phyloP scores from a whole-genome alignment of 2,329 filamentous ascomycete genomes.

The Camillea tinctor region DNA sequence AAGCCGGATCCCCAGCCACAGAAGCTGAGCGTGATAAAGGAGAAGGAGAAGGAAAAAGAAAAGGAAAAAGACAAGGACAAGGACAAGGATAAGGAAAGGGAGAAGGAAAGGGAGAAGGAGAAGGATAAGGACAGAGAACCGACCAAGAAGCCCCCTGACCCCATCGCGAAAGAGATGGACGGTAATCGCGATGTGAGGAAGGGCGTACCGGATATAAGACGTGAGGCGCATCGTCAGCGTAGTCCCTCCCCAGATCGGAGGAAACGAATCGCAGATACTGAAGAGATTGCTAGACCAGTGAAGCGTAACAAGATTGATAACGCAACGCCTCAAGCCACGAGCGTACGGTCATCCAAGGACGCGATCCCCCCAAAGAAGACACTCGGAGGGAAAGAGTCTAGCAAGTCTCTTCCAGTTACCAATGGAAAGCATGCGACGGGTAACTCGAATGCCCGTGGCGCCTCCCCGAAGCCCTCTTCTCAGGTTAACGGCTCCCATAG shows the following conservation, averaged over 20 bases:
- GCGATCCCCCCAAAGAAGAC: constrained; percentile 14
- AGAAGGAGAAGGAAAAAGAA: constrained; percentile 4
- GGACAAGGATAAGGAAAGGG: constrained; percentile 4
- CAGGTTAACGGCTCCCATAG: constrained; percentile 44
- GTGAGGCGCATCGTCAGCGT: constrained; percentile 31
- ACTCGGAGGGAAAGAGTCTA: constrained; percentile 26
- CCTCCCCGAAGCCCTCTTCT: constrained; percentile 38
- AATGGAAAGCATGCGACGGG: constrained; percentile 27
- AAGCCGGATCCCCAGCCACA: constrained; percentile 22
- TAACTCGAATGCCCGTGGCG: constrained; percentile 21
- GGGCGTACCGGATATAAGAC: constrained; percentile 20
- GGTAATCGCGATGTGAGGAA: constrained; percentile 24
- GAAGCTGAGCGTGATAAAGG: constrained; percentile 23
- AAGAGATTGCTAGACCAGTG: constrained; percentile 43
- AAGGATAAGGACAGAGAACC: constrained; percentile 29
- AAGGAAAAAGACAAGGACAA: neutral
- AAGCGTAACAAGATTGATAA: constrained; percentile 46
- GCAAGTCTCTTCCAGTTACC: constrained; percentile 17
- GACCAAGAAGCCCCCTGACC: constrained; percentile 23
- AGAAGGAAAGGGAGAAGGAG: constrained; percentile 22
- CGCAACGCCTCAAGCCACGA: constrained; percentile 14
- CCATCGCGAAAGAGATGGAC: constrained; percentile 25
- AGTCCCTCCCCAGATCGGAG: constrained; percentile 44
- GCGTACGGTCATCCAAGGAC: neutral
- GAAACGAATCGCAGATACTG: constrained; percentile 46